Conservation (phyloP, 768 basidiomycete genomes). For the Amanita fuliginea region DNA sequence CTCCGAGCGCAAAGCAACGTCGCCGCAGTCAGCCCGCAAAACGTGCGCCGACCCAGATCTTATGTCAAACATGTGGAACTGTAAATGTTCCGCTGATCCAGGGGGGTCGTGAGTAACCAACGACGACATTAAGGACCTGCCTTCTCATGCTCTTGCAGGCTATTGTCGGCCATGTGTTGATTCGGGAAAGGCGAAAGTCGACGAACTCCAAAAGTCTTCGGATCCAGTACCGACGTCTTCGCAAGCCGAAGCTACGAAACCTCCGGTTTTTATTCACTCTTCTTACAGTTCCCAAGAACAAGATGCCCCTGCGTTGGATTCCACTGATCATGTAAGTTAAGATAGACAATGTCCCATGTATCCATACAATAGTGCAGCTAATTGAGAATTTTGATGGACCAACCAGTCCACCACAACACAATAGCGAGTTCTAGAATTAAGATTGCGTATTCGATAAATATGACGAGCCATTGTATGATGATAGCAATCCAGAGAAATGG, state of each 20-base stretch:
- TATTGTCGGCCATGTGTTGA: constrained; percentile 63
- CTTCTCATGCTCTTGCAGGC: constrained; percentile 24
- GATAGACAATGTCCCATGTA: constrained; percentile 2
- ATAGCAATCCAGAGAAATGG: constrained; percentile 58
- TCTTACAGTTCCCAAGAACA: constrained; percentile 4
- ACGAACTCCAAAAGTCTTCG: constrained; percentile 5
- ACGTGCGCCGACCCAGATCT: constrained; percentile 17
- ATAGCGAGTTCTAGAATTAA: constrained; percentile 49
- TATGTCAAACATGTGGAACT: constrained; percentile 50
- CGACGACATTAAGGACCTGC: neutral
- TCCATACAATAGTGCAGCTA: constrained; percentile 12
- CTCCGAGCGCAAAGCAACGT: constrained; percentile 27
- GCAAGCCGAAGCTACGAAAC: neutral
- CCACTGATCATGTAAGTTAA: neutral
- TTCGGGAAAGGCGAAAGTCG: constrained; percentile 29
- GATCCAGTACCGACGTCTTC: neutral
- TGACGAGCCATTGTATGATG: constrained; percentile 57
- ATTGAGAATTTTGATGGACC: constrained; percentile 43
- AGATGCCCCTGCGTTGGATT: neutral
- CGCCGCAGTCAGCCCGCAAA: constrained; percentile 9
- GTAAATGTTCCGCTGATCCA: constrained; percentile 67
- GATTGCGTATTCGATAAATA: constrained; percentile 45
- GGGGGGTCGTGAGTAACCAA: constrained; percentile 53
- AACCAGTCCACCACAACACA: constrained; percentile 67
- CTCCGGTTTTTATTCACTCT: constrained; percentile 4